These are phyloP conservation scores for Syncephalastrum racemosum DNA, from an alignment of 371 early-diverging fungal genomes.

Conservation along the genomic window DNA sequence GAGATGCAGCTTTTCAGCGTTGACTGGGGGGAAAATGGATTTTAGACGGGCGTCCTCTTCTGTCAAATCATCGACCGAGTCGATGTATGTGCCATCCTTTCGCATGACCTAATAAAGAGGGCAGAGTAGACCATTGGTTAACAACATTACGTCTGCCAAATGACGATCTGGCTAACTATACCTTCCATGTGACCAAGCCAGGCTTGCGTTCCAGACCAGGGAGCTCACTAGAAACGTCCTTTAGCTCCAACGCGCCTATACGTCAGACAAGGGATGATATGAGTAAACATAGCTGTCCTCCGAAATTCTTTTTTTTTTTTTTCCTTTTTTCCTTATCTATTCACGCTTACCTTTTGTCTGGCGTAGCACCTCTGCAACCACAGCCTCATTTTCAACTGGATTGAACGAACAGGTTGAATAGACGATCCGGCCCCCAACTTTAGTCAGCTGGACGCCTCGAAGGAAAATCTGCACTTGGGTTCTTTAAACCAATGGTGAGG, in stretches of 20 bases:
- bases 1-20: conserved; percentile 67
- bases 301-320: no score
- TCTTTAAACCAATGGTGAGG: conserved; percentile 19
- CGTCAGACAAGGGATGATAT: background rate
- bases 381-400: conserved; percentile 97
- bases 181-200: conserved; percentile 89
- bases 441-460: conserved; percentile 87
- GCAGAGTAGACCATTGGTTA: conserved; percentile 7
- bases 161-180: conserved; percentile 20
- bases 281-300: background rate
- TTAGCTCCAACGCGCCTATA: conserved; percentile 68
- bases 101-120: conserved; percentile 41
- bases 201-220: conserved; percentile 76
- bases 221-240: conserved; percentile 81
- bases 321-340: background rate
- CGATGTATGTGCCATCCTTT: conserved; percentile 57
- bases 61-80: conserved; percentile 55
- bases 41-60: conserved; percentile 38
- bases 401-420: conserved; percentile 99
- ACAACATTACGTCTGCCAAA: background rate
- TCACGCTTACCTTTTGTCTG: conserved; percentile 45
- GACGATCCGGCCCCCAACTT: conserved; percentile 94
- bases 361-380: conserved; percentile 83
- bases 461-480: conserved; percentile 88
- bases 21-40: conserved; percentile 77